Conservation (phyloP, 257 asterid species). For the Scutellaria minor region DNA sequence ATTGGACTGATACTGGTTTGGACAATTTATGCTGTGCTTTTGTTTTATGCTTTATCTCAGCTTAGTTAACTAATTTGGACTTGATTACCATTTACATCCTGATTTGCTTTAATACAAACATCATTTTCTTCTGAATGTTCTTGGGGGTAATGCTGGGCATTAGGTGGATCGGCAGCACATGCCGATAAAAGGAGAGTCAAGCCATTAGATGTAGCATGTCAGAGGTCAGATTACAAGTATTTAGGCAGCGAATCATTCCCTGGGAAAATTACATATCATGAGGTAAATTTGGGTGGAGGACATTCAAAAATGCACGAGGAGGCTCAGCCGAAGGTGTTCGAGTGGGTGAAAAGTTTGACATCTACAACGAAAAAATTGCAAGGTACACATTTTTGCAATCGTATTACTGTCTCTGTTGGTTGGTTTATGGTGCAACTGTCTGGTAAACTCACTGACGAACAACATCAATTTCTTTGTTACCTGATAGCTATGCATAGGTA, state of each 20-base stretch:
- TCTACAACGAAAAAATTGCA: constrained; percentile 29
- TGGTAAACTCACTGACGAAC: not conserved
- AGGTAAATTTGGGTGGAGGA: constrained; percentile 29
- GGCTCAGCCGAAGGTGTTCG: constrained; percentile 28
- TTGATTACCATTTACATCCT: constrained; percentile 6
- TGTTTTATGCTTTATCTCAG: constrained; percentile 3
- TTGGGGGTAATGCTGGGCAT: constrained; percentile 28
- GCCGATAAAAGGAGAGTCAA: constrained; percentile 26
- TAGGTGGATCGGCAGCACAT: constrained; percentile 34
- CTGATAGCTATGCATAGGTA: not conserved
- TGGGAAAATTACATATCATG: constrained; percentile 33
- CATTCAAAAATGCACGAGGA: constrained; percentile 26
- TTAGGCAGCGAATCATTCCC: constrained; percentile 26
- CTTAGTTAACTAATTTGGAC: not conserved
- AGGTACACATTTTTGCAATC: constrained; percentile 32
- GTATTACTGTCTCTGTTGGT: constrained; percentile 9
- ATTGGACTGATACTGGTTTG: not conserved
- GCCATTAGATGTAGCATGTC: constrained; percentile 16
- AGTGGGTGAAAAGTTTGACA: constrained; percentile 29
- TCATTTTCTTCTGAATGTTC: not conserved
- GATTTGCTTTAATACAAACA: not conserved
- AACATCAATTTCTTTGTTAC: not conserved
- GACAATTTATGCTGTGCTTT: not conserved
- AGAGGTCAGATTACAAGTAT: constrained; percentile 27
- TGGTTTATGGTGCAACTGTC: constrained; percentile 5